Conservation (phyloP, 371 early-diverging fungal genomes). For the Mortierella sp. region DNA sequence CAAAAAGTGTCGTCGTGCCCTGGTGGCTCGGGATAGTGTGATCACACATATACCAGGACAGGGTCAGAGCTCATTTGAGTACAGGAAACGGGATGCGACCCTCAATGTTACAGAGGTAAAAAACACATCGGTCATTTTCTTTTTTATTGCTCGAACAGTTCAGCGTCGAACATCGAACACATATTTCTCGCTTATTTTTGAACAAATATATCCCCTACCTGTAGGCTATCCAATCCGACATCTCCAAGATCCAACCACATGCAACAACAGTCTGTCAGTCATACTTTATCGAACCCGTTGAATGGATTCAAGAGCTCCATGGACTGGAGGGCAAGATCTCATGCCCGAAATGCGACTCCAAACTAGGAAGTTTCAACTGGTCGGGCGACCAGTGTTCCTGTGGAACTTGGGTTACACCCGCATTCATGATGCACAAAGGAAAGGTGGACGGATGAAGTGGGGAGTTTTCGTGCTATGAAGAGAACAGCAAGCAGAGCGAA, state of each 20-base stretch:
- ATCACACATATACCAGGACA: constrained; percentile 78
- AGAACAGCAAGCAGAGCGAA: too few relatives aligned
- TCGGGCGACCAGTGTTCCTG: constrained; percentile 88
- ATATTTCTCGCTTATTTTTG: too few relatives aligned
- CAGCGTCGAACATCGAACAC: not conserved
- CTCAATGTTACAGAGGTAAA: constrained; percentile 54
- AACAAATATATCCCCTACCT: not conserved
- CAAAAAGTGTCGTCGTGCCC: constrained; percentile 62
- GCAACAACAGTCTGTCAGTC: constrained; percentile 70
- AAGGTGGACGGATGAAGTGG: constrained; percentile 75
- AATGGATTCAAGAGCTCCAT: constrained; percentile 77
- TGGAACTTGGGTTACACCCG: constrained; percentile 89
- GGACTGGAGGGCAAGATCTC: constrained; percentile 79
- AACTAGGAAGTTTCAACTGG: constrained; percentile 89
- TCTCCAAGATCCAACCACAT: constrained; percentile 19
- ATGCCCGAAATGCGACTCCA: constrained; percentile 87
- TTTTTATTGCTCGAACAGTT: not conserved
- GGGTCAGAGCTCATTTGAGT: constrained; percentile 79
- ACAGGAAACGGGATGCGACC: constrained; percentile 72
- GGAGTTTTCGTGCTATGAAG: too few relatives aligned
- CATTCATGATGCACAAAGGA: constrained; percentile 83
- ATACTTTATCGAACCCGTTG: constrained; percentile 88
- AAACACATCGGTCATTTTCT: not conserved
- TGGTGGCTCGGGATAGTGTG: constrained; percentile 71
- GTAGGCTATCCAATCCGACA: constrained; percentile 34